Evolutionary conservation across 2,329 filamentous ascomycete genomes (phyloP).

Genomic region (Purpureocillium lavendulum): DNA sequence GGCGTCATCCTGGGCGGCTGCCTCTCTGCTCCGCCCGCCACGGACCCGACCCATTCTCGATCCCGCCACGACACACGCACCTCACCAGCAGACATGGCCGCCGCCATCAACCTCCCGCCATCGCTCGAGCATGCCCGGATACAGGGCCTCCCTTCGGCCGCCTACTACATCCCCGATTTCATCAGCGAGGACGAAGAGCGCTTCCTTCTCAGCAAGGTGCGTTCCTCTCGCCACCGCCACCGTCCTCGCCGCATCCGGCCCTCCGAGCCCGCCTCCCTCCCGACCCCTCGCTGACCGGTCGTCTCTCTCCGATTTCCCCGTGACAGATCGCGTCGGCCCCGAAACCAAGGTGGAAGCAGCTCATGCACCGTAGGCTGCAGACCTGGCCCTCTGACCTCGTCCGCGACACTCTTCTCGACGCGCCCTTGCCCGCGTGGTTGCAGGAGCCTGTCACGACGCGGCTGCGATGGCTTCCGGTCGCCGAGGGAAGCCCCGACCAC

Average conservation of each 20-base stretch:
- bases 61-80: background rate
- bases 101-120: constrained; percentile 28
- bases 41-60: background rate
- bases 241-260: constrained; percentile 9
- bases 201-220: constrained; percentile 61
- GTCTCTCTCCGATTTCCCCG: constrained; percentile 1
- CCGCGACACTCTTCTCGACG: constrained; percentile 65
- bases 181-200: constrained; percentile 68
- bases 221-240: constrained; percentile 17
- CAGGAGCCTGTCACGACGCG: constrained; percentile 58
- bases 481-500: constrained; percentile 19
- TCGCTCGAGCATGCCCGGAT: constrained; percentile 46
- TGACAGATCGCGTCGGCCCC: constrained; percentile 53
- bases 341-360: constrained; percentile 73
- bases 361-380: constrained; percentile 84
- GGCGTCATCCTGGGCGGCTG: too few relatives aligned
- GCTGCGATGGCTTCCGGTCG: constrained; percentile 39
- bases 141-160: constrained; percentile 47
- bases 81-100: constrained; percentile 2
- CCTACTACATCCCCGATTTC: constrained; percentile 84
- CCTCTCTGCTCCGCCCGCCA: background rate
- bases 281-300: background rate
- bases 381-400: constrained; percentile 82
- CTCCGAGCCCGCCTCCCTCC: background rate
- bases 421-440: constrained; percentile 70